Evolutionary conservation across 768 basidiomycete genomes (phyloP), one percentile per base, ranked within the genome.

Genomic region (Naganishia vaughanmartiniae): DNA sequence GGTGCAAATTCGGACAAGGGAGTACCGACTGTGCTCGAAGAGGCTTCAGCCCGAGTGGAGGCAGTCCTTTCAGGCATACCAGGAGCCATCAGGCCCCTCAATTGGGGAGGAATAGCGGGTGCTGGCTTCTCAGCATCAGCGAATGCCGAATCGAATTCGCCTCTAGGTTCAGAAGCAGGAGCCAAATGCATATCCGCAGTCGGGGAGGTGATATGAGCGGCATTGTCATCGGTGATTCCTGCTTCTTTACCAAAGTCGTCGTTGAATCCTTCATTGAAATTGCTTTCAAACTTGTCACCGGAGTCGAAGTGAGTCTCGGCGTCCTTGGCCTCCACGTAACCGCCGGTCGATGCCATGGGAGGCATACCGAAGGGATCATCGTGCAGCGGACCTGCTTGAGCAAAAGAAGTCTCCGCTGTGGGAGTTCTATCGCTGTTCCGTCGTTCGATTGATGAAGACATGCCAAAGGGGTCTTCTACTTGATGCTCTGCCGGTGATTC

Each of bases 131-230:
- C 78, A 31, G 74, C 74, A 34, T 78, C 74, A 17, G 69, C 73
- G 65, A 81, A 81, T 28, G 80, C 79, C 15, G 77, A 75, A 45
- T 81, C 80, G 54, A 82, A 82, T 48, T 79, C 78, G 34, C 74
- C 30, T 34, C 36, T 28, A 24, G 69, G 21, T 39, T 67, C 67
- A 0, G 71, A 46, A 1, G 72, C 65, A 31, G 74, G 54, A 30
- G 73, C 73, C 34, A 73, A 67, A 34, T 74, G 60, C 60, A 63
- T 63, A 45, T 63, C 60, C 6, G 60, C 60, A 24, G 60, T 63
- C 15, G 60, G 60, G 14, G 60, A 63, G 39, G 60, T 63, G 9
- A 63, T 45, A 4, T 45, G 3, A n/a, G 36, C 42, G 17, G 42
- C 26, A 15, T 24, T n/a, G 15, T 26, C 60, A 15, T 12, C 36